Percentiles rank a stretch among this genome's conserved stretches.
These are phyloP conservation scores for Pythium rhizo-oryzae DNA, from an alignment of 352 stramenopile genomes.

Conservation along the genomic window DNA sequence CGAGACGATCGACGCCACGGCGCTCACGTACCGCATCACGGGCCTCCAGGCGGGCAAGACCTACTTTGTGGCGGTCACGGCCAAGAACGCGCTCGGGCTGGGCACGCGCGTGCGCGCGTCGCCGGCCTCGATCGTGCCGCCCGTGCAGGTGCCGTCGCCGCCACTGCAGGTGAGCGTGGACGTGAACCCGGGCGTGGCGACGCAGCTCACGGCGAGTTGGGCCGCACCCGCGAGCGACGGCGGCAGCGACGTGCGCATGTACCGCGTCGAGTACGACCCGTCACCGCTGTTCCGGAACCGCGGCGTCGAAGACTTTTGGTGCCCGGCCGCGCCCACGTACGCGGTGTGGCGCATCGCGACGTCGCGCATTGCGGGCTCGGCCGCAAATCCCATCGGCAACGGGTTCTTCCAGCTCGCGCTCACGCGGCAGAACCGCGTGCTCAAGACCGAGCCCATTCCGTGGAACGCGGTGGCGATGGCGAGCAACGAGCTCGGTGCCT, in stretches of 20 bases:
- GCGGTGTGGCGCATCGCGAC: conserved; percentile 67
- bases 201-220: conserved; percentile 66
- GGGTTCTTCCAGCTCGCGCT: conserved; percentile 66
- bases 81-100: conserved; percentile 84
- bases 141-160: conserved; percentile 75
- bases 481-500: conserved; percentile 75
- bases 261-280: conserved; percentile 76
- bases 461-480: conserved; percentile 92
- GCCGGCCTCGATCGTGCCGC: conserved; percentile 50
- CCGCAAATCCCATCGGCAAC: conserved; percentile 36
- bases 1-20: conserved; percentile 59
- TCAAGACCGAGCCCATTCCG: conserved; percentile 84
- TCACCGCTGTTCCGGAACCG: conserved; percentile 70
- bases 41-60: conserved; percentile 65
- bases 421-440: conserved; percentile 44
- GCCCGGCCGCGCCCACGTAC: conserved; percentile 45
- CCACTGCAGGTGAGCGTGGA: conserved; percentile 69
- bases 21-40: conserved; percentile 70
- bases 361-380: conserved; percentile 27
- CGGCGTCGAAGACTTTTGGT: conserved; percentile 69
- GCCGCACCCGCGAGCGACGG: conserved; percentile 49
- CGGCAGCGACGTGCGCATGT: conserved; percentile 68
- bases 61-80: conserved; percentile 90
- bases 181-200: conserved; percentile 81
- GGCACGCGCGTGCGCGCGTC: conserved; percentile 43